phyloP scores from a whole-genome alignment of 1,139 yeast genomes.

The Hyphopichia khmerensis region DNA sequence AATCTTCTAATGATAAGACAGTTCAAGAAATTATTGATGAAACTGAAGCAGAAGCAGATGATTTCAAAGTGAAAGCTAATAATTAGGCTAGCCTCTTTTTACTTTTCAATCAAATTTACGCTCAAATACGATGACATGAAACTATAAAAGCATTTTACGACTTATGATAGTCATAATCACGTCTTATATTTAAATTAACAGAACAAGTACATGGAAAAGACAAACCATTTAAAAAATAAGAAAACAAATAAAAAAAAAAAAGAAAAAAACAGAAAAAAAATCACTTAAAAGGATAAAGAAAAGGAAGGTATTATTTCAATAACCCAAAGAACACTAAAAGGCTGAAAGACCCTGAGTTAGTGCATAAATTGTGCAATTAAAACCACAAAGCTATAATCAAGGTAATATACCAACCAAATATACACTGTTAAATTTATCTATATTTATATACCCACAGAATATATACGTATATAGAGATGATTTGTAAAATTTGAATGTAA shows the following conservation, averaged over 20 bases:
- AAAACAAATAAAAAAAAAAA: neutral
- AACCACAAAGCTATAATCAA: no score
- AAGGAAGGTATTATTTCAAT: no score
- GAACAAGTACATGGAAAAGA: no score
- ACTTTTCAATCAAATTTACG: neutral
- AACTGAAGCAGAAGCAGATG: conserved; percentile 5
- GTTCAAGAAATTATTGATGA: conserved; percentile 1
- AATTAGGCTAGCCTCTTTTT: neutral
- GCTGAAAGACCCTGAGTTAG: no score
- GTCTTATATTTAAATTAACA: no score
- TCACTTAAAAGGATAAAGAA: neutral
- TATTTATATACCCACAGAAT: no score
- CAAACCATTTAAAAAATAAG: neutral
- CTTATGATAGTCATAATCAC: neutral
- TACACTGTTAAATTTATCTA: no score
- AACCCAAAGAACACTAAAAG: no score
- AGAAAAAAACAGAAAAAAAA: neutral
- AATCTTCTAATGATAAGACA: conserved; percentile 1
- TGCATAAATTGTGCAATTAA: no score
- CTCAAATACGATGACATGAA: conserved; percentile 1
- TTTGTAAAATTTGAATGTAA: neutral
- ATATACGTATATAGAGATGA: no score
- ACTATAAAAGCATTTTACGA: neutral
- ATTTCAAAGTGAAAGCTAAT: conserved; percentile 3
- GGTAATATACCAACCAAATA: no score